Evolutionary conservation across 768 basidiomycete genomes (phyloP), one percentile per base, ranked within the genome.

Genomic region (Rhodotorula kratochvilovae): DNA sequence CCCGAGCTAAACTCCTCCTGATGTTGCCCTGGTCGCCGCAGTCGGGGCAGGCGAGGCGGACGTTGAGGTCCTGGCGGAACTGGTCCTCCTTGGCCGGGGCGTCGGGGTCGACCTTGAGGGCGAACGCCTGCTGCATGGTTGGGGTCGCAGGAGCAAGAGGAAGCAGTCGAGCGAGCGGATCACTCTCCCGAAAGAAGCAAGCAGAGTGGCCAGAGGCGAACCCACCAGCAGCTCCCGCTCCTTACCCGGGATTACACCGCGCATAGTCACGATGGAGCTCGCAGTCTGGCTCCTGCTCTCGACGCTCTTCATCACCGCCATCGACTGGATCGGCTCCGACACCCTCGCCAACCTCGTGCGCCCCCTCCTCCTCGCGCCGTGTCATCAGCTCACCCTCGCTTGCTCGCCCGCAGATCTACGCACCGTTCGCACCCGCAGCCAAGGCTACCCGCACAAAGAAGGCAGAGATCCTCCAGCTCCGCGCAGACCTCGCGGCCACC

Each of bases 1-100:
- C 96, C 96, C 76, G 90, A 90, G 78, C 91, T 90, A 48, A 73
- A 98, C 83, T 98, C 92, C 84, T 99, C 96, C 78, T 93, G 86
- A 99, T 94, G 75, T 93, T 88, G 23, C 93, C 92, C 78, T 90
- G 90, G 67, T 91, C 90, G 79, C 89, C 85, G 83, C 95, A 97
- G 78, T 98, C 94, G 31, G 93, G 94, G 80, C 95, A 98, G 76
- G 94, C 90, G 42, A 78, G 60, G 23, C 76, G 76, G 48, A 78
- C 77, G 55, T 75, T 76, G 60, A 77, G 66, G 63, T 77, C 71
- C 31, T 68, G 66, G 13, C 69, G 61, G 68, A 75, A 75, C 45
- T 56, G 50, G 3, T 68, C 70, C 7, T 61, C 61, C 56, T 56
- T 57, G 29, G 35, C 46, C 5, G 70, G 60, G 2, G 63, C 63